Evolutionary conservation across 495 filamentous ascomycete genomes (phyloP).

Genomic region (Amniculicola lignicola): DNA sequence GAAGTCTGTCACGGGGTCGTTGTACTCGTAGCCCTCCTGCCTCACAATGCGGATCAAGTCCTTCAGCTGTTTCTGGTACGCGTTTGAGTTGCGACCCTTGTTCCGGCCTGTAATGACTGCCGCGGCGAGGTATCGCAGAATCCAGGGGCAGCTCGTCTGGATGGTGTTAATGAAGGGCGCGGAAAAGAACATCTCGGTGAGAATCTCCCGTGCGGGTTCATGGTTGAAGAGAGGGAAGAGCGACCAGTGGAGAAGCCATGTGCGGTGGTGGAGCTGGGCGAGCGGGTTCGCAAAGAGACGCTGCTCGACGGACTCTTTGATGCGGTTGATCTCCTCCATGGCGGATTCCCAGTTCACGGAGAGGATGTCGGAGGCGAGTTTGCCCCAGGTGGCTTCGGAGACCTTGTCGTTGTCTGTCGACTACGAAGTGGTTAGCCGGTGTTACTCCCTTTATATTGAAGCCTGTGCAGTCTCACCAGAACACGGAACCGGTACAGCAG

Average conservation of each 20-base stretch:
- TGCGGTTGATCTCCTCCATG: slow-evolving; percentile 92
- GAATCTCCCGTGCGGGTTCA: slow-evolving; percentile 80
- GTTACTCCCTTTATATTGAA: neutral
- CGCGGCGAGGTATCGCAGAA: slow-evolving; percentile 88
- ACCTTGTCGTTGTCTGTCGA: slow-evolving; percentile 98
- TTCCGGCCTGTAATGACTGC: slow-evolving; percentile 94
- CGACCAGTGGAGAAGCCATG: slow-evolving; percentile 96
- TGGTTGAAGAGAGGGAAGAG: slow-evolving; percentile 99
- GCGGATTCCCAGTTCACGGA: slow-evolving; percentile 88
- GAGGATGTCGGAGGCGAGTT: slow-evolving; percentile 89
- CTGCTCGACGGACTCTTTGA: slow-evolving; percentile 85
- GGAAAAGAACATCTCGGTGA: slow-evolving; percentile 95
- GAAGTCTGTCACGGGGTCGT: slow-evolving; percentile 92
- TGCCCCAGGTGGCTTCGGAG: slow-evolving; percentile 90
- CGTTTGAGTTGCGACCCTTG: slow-evolving; percentile 67
- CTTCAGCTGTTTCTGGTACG: slow-evolving; percentile 97
- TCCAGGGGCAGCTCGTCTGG: slow-evolving; percentile 95
- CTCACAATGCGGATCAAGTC: slow-evolving; percentile 90
- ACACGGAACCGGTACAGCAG: slow-evolving; percentile 94
- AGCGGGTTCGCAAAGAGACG: slow-evolving; percentile 93
- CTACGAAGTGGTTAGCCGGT: slow-evolving; percentile 29
- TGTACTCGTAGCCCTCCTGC: slow-evolving; percentile 97
- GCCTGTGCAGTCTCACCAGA: slow-evolving; percentile 46
- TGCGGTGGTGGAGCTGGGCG: slow-evolving; percentile 88
- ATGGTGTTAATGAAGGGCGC: slow-evolving; percentile 98